Base-by-base conservation (phyloP, 306 rosid species). In the Trichosanthes truncata region DNA sequence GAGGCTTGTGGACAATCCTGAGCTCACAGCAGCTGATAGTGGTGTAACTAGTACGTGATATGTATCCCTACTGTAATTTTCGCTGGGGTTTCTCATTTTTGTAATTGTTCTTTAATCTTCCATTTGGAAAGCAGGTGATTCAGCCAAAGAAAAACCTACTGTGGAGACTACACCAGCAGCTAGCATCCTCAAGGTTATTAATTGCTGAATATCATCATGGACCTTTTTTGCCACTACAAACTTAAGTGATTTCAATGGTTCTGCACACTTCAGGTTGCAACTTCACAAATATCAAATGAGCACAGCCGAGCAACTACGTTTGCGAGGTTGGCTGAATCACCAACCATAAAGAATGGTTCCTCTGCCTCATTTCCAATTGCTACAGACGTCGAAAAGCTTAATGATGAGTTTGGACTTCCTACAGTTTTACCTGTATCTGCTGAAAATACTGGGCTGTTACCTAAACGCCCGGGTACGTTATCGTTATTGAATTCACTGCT, bases 241-340 rank as follows among this genome's bases (percentile, higher is more conserved):
- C 48, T 48, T 73, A 73, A 46, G 59, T 1, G 25, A 45, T 21
- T 73, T 73, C 56, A 25, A 23, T 71, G 76, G 38, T 15, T 72
- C 59, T 75, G 51, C 49, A 35, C 45, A 36, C 80, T 14, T 62
- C 23, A 79, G 81, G 76, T 25, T 33, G 63, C 81, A 59, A 49
- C 86, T 21, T 82, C 88, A 25, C 62, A 48, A 84, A 84, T 86
- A 23, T 81, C 81, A 74, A 83, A 87, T 81, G 69, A 89, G 86
- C 98, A 92, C 81, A 79, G 84, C 41, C 90, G 91, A 87, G 92
- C 97, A 83, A 86, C 92, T 76, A 84, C 80, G 1, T 91, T 84
- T 85, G 93, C 92, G 56, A 91, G 83, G 82, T 84, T 92, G 89
- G 92, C 97, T 11, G 92, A 89, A 82, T 89, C 93, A 51, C 82